phyloP scores from a whole-genome alignment of 345 rosid genomes.

The Aquilaria malaccensis region DNA sequence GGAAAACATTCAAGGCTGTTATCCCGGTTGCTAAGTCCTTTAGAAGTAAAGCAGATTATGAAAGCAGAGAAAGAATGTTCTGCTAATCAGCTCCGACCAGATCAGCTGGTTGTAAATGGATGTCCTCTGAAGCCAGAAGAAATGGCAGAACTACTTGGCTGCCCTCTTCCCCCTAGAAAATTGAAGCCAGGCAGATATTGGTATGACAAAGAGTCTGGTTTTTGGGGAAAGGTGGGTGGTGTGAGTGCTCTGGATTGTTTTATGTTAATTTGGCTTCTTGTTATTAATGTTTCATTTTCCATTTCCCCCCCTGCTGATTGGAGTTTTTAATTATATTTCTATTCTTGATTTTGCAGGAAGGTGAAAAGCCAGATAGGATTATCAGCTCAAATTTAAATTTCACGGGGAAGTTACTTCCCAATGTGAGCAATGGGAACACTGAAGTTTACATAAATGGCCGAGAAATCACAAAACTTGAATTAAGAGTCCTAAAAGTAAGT shows the following conservation, averaged over 20 bases:
- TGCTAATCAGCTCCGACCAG: conserved; percentile 92
- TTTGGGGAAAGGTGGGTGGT: conserved; percentile 83
- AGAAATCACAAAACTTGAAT: conserved; percentile 84
- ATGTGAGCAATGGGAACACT: conserved; percentile 85
- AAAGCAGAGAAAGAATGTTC: conserved; percentile 93
- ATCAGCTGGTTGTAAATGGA: conserved; percentile 87
- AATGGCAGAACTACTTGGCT: conserved; percentile 75
- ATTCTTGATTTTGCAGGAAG: conserved; percentile 58
- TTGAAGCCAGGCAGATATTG: conserved; percentile 94
- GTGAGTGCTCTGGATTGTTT: conserved; percentile 2
- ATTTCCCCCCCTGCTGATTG: neutral
- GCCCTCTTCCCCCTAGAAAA: conserved; percentile 72
- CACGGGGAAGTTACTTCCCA: conserved; percentile 59
- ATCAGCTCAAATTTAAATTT: conserved; percentile 89
- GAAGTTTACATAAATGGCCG: conserved; percentile 91
- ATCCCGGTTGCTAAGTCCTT: conserved; percentile 76
- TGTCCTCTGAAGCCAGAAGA: conserved; percentile 77
- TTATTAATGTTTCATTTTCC: neutral
- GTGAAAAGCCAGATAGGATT: conserved; percentile 82
- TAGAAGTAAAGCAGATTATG: conserved; percentile 98
- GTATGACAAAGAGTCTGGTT: conserved; percentile 98
- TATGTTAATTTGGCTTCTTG: conserved; percentile 9
- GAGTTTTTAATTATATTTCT: conserved; percentile 3
- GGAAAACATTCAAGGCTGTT: conserved; percentile 77
- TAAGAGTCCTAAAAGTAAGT: conserved; percentile 72